Evolutionary conservation across 805 yeast genomes (phyloP).

Genomic region (Ogataea corticis): DNA sequence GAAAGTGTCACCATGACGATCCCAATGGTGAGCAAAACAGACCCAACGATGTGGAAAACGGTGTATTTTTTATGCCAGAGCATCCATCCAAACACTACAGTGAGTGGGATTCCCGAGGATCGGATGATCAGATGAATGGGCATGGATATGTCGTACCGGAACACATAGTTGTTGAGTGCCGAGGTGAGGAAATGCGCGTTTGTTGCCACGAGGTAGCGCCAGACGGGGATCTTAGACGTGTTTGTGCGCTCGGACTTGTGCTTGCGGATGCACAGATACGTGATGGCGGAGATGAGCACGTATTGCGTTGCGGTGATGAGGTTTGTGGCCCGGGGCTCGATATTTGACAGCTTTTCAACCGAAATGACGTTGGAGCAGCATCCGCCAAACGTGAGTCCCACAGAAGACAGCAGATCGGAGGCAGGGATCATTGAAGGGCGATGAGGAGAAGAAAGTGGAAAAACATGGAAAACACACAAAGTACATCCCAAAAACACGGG

Average conservation of each 20-base stretch:
- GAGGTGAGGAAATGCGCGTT: conserved; percentile 51
- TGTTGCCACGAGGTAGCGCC: conserved; percentile 47
- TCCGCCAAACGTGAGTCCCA: conserved; percentile 58
- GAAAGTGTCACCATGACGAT: conserved; percentile 43
- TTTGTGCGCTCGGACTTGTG: not conserved
- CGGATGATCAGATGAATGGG: conserved; percentile 69
- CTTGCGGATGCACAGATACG: conserved; percentile 36
- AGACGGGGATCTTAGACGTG: conserved; percentile 41
- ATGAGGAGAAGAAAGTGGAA: too few species aligned
- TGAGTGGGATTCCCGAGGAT: conserved; percentile 62
- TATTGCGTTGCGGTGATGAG: conserved; percentile 63
- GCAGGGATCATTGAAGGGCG: too few species aligned
- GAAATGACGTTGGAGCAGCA: conserved; percentile 72
- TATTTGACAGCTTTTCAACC: conserved; percentile 52
- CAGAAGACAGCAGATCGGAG: too few species aligned
- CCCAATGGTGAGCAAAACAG: conserved; percentile 54
- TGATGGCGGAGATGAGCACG: conserved; percentile 47
- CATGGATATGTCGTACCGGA: conserved; percentile 56
- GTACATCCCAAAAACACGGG: too few species aligned
- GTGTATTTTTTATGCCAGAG: conserved; percentile 48
- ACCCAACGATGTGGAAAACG: conserved; percentile 47
- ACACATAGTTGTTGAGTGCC: conserved; percentile 57
- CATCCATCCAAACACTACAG: conserved; percentile 56
- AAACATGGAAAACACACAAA: too few species aligned
- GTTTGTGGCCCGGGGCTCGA: conserved; percentile 41